Percentiles rank a stretch among this genome's conserved stretches.
phyloP scores from a whole-genome alignment of 73 alveolate genomes.

The Tetrahymena borealis region DNA sequence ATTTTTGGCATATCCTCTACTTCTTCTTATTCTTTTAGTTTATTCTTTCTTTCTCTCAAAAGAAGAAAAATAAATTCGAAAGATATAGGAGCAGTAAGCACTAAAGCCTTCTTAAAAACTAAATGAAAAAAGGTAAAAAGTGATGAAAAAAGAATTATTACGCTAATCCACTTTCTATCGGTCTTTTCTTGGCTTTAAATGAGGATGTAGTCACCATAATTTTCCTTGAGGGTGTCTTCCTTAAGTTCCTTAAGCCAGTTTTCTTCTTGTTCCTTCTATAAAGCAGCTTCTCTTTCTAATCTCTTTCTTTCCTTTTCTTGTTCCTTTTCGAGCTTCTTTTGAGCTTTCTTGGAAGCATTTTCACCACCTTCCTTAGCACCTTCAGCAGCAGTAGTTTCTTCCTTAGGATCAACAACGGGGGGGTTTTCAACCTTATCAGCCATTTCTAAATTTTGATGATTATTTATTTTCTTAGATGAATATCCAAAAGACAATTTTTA shows the following conservation, averaged over 20 bases:
- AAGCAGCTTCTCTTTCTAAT: constrained; percentile 1
- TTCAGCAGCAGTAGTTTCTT: background rate
- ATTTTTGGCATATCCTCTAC: no score
- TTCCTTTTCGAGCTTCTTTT: background rate
- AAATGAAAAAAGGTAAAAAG: background rate
- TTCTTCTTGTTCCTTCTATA: background rate
- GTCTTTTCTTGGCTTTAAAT: constrained; percentile 30
- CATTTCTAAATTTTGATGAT: background rate
- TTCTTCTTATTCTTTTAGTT: no score
- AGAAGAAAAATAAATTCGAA: background rate
- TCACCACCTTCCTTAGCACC: background rate
- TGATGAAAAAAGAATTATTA: background rate
- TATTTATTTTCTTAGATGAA: background rate
- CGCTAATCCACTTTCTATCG: constrained; percentile 25
- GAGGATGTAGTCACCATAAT: constrained; percentile 15
- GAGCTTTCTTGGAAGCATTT: background rate
- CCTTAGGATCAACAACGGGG: background rate
- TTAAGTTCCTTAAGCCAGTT: background rate
- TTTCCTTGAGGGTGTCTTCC: constrained; percentile 4
- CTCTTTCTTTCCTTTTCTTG: background rate
- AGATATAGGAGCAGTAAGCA: no score
- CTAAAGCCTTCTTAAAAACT: background rate
- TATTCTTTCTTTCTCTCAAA: background rate
- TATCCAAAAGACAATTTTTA: background rate
- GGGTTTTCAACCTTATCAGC: constrained; percentile 1